Evolutionary conservation across 495 filamentous ascomycete genomes (phyloP), one percentile per base, ranked within the genome.

Genomic region (Hypoxylon intermedium): DNA sequence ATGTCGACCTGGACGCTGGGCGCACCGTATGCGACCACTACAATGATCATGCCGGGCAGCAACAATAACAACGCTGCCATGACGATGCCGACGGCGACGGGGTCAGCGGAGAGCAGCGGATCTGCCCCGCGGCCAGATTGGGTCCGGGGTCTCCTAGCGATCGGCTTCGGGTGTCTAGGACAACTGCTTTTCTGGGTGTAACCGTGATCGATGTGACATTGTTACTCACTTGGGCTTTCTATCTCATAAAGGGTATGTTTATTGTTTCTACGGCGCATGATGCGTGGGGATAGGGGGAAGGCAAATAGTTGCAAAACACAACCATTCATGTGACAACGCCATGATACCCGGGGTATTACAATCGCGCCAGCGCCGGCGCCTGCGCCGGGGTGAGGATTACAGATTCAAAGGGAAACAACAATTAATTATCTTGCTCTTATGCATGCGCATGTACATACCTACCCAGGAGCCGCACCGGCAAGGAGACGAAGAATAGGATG

Each of bases 1-100:
- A 65, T 84, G 33, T 72, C 67, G 46, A 73, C 73, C 0, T 63
- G 77, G 45, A 83, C 72, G 0, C 60, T 83, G 5, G 40, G 58
- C 7, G 74, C 64, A 21, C 78, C 80, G 0, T 75, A 79, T 49
- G 74, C 74, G 28, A 71, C 74, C 1, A 78, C 76, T 1, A 72
- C 70, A 1, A 77, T 71, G 0, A 64, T 80, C 9, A 66, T 63
- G 60, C 3, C 65, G 18, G 40, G 30, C 2, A 36, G 23, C 13
- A 36, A 20, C 13, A 53, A 40, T 12, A 52, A 65, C 18, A 60
- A 64, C 18, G 51, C 61, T 0, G 46, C 53, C 6, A 54, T 61
- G 47, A 67, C 63, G 16, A 30, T 60, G 26, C 48, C 59, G 16
- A 69, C 70, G 31, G 53, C 55, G 6, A 63, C 55, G 15, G 61